Evolutionary conservation across 2,329 filamentous ascomycete genomes (phyloP).

Genomic region (Hymenoscyphus repandus): DNA sequence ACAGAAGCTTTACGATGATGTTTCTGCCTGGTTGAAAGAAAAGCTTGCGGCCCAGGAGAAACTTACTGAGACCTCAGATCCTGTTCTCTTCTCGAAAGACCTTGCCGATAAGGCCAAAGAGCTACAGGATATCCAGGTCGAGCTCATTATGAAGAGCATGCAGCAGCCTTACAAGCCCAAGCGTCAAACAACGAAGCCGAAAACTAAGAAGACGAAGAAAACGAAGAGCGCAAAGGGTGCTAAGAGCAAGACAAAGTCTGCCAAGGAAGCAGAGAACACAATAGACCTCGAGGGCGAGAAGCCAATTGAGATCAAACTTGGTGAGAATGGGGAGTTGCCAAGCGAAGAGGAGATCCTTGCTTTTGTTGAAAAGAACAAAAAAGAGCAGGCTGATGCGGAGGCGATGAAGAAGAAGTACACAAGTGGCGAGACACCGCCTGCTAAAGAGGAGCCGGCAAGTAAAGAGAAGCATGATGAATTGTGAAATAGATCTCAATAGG

Average conservation of each 20-base stretch:
- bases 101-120: constrained; percentile 63
- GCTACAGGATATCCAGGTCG: constrained; percentile 64
- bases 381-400: constrained; percentile 5
- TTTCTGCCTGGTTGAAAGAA: constrained; percentile 69
- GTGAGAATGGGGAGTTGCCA: constrained; percentile 39
- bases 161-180: constrained; percentile 40
- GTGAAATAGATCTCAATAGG: neutral
- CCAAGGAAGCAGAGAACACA: constrained; percentile 34
- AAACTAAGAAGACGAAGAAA: constrained; percentile 37
- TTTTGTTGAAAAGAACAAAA: constrained; percentile 43
- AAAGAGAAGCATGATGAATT: neutral
- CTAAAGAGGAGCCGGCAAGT: neutral
- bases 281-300: constrained; percentile 37
- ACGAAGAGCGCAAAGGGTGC: constrained; percentile 19
- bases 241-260: constrained; percentile 29
- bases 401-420: constrained; percentile 1
- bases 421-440: neutral
- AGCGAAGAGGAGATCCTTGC: constrained; percentile 47
- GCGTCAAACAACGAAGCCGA: constrained; percentile 30
- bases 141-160: constrained; percentile 66
- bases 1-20: constrained; percentile 55
- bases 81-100: constrained; percentile 68
- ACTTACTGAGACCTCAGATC: constrained; percentile 65
- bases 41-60: constrained; percentile 66
- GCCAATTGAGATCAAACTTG: constrained; percentile 33